Percentiles rank a stretch among this genome's conserved stretches.
These are phyloP conservation scores for Turnera subulata DNA, from an alignment of 345 rosid genomes.

Conservation along the genomic window DNA sequence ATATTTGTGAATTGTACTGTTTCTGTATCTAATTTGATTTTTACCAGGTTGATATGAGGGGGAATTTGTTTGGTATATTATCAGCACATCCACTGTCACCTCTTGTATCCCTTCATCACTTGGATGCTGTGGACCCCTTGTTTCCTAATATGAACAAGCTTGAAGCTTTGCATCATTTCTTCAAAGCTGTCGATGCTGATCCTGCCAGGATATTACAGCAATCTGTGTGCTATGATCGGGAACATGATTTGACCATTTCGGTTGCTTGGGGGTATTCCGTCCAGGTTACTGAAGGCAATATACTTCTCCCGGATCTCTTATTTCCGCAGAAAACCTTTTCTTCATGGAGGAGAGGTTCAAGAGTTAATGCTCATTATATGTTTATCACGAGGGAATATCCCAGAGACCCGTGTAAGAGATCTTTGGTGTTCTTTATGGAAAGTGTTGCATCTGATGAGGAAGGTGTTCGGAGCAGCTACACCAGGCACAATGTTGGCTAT, in stretches of 20 bases:
- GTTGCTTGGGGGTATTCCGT: constrained; percentile 90
- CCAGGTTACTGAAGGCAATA: constrained; percentile 70
- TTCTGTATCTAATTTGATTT: constrained; percentile 7
- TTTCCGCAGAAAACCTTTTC: constrained; percentile 57
- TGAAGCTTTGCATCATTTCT: constrained; percentile 51
- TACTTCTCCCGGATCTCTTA: constrained; percentile 71
- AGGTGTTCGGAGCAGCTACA: constrained; percentile 58
- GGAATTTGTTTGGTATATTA: constrained; percentile 71
- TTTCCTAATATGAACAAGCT: constrained; percentile 61
- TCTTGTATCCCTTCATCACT: constrained; percentile 80
- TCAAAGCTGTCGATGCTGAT: constrained; percentile 56
- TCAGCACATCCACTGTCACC: constrained; percentile 81
- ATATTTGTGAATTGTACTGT: not conserved
- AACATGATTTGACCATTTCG: constrained; percentile 51
- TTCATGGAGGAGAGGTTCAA: constrained; percentile 71
- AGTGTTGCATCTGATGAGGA: constrained; percentile 41
- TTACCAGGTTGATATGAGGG: constrained; percentile 75
- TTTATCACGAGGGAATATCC: constrained; percentile 72
- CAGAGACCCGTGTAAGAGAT: constrained; percentile 62
- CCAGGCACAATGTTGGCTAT: constrained; percentile 34
- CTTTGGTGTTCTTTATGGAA: constrained; percentile 54
- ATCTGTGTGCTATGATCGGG: constrained; percentile 69
- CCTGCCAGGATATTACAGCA: constrained; percentile 79
- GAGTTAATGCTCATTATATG: constrained; percentile 44
- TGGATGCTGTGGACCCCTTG: constrained; percentile 73